Evolutionary conservation across 2,329 filamentous ascomycete genomes (phyloP).

Genomic region (Dendryphion nanum): DNA sequence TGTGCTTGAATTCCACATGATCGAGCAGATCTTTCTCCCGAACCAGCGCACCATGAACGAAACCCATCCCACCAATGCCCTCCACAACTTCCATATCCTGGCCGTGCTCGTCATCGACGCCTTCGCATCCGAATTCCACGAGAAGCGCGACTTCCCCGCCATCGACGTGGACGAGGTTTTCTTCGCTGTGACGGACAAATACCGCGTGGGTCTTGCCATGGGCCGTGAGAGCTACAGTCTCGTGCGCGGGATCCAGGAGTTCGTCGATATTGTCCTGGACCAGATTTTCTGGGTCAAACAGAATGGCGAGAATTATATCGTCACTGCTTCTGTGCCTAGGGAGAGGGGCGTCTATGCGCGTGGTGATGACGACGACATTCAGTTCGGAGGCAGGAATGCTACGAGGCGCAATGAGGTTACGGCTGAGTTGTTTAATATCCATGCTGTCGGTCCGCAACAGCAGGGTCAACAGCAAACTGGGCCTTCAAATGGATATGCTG

Average conservation of each 20-base stretch:
- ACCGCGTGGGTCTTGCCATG: conserved; percentile 19
- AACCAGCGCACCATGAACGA: conserved; percentile 15
- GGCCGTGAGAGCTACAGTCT: conserved; percentile 10
- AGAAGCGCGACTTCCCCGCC: not conserved
- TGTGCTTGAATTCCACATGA: conserved; percentile 22
- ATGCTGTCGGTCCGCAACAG: too few relatives aligned
- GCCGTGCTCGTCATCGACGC: conserved; percentile 31
- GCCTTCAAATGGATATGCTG: too few relatives aligned
- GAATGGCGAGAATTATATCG: too few relatives aligned
- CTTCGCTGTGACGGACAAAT: conserved; percentile 31
- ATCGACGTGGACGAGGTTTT: conserved; percentile 30
- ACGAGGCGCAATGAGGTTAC: too few relatives aligned
- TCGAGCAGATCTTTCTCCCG: conserved; percentile 30
- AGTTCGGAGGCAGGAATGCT: too few relatives aligned
- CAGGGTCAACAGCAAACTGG: too few relatives aligned
- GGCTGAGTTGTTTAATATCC: too few relatives aligned
- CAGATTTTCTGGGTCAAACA: conserved; percentile 29
- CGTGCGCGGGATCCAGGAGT: conserved; percentile 31
- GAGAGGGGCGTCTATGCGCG: too few relatives aligned
- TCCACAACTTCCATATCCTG: conserved; percentile 36
- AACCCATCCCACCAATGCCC: conserved; percentile 14
- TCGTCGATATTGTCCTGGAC: conserved; percentile 31
- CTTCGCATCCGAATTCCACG: conserved; percentile 3
- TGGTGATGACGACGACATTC: too few relatives aligned
- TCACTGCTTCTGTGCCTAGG: too few relatives aligned